Conservation (phyloP, 2,329 filamentous ascomycete genomes). For the Curvularia sp. region DNA sequence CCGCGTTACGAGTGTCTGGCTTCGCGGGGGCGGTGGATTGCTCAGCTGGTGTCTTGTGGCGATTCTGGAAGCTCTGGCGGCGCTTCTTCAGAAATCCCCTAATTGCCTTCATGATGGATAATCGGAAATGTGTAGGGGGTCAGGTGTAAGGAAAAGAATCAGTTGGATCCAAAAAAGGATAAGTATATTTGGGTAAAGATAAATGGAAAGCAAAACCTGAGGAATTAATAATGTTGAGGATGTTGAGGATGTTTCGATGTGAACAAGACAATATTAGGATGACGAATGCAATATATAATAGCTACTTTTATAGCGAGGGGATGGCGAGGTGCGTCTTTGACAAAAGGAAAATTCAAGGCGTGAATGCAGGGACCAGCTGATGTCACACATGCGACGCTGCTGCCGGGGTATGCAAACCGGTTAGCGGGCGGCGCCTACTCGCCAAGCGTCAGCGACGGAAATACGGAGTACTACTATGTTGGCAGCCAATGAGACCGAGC, state of each 20-base stretch:
- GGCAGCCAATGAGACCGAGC: constrained; percentile 25
- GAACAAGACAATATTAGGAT: background rate
- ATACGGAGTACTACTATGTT: constrained; percentile 23
- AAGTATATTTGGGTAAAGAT: background rate
- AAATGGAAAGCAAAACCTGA: background rate
- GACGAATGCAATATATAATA: constrained; percentile 19
- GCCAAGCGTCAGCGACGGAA: constrained; percentile 19
- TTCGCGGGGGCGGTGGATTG: background rate
- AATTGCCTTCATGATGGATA: constrained; percentile 35
- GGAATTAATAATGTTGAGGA: background rate
- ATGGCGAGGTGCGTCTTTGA: constrained; percentile 14
- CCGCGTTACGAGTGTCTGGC: constrained; percentile 15
- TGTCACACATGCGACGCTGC: constrained; percentile 39
- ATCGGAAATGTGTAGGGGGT: background rate
- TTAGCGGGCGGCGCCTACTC: constrained; percentile 25
- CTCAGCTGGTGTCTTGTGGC: constrained; percentile 3
- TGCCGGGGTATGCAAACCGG: constrained; percentile 25
- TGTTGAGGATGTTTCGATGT: background rate
- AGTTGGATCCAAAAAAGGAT: background rate
- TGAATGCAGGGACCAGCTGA: constrained; percentile 40
- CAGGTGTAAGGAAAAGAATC: background rate
- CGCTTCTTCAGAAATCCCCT: constrained; percentile 38
- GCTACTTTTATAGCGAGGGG: constrained; percentile 27
- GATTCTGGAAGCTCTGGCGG: constrained; percentile 26
- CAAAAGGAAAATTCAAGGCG: constrained; percentile 16